Base-by-base conservation (phyloP, 2,329 filamentous ascomycete genomes). In the Dissoconium aciculare region DNA sequence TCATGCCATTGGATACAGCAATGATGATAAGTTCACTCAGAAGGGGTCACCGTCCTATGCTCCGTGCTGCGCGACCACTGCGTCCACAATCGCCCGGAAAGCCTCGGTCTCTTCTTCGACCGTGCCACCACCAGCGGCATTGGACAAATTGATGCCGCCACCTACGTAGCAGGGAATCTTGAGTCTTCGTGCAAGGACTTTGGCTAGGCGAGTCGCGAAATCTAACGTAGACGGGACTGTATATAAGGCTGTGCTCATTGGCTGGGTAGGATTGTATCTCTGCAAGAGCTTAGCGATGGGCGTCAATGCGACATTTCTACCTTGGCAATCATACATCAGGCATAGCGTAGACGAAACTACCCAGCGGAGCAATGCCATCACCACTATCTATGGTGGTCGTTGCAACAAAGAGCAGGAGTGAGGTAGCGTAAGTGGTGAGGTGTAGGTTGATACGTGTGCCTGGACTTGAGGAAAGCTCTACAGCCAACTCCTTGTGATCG, bases 21-120 rank as follows among this genome's bases (percentile, higher is more conserved):
- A n/a, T n/a, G n/a, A n/a, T n/a, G n/a, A n/a, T n/a, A n/a, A n/a
- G n/a, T n/a, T n/a, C n/a, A n/a, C n/a, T n/a, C n/a, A n/a, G n/a
- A n/a, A n/a, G n/a, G n/a, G n/a, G n/a, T n/a, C n/a, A n/a, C n/a
- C n/a, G n/a, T n/a, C n/a, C n/a, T n/a, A n/a, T n/a, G n/a, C n/a
- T n/a, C n/a, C n/a, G n/a, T n/a, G n/a, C n/a, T n/a, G n/a, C n/a
- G 8, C n/a, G 19, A 74, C 59, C 10, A 85, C 68, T 27, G 79
- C 70, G 35, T 78, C 69, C 17, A 85, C 73, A 24, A 92, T 72
- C 40, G 67, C 69, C 47, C 70, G 73, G 45, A 94, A 76, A 0
- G 78, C 82, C 50, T 87, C 83, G 74, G 94, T 85, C 59, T 95
- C 87, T 62, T 95, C 89, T 51, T 94, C 85, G 5, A 87, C 72